Conservation (phyloP, 2,329 filamentous ascomycete genomes). For the Paecilomyces formosus region DNA sequence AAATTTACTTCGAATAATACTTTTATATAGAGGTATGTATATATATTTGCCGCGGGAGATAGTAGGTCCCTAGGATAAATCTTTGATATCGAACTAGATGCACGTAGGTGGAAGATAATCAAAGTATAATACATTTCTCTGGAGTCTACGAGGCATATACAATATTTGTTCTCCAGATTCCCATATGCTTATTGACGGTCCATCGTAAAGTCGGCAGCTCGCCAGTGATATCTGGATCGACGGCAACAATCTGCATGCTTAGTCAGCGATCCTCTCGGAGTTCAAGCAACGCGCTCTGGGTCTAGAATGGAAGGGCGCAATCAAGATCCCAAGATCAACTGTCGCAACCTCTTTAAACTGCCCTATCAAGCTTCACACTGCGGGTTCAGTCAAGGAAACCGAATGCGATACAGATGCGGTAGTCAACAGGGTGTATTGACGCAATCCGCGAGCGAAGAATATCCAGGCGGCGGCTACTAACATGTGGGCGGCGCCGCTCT, state of each 20-base stretch:
- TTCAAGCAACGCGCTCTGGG: not conserved
- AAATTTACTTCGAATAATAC: too few species aligned
- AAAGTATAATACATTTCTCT: too few species aligned
- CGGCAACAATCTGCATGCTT: not conserved
- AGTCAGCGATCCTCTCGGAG: not conserved
- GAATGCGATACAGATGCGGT: not conserved
- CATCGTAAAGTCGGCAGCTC: not conserved
- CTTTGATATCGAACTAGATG: too few species aligned
- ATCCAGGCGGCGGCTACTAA: not conserved
- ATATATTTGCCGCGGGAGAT: too few species aligned
- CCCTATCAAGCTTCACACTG: not conserved
- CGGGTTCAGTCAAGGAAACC: not conserved
- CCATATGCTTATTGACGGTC: not conserved
- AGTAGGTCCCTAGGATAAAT: too few species aligned
- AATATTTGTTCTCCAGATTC: too few species aligned
- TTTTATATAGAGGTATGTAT: too few species aligned
- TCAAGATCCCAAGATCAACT: not conserved
- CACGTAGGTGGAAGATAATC: too few species aligned
- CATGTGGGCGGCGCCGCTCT: not conserved
- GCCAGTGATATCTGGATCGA: not conserved
- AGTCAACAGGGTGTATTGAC: not conserved
- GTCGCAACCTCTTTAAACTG: not conserved
- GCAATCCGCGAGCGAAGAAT: not conserved
- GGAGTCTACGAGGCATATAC: too few species aligned
- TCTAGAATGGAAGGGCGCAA: not conserved